phyloP scores from a whole-genome alignment of 2,329 filamentous ascomycete genomes.

The Hortaea sp. region DNA sequence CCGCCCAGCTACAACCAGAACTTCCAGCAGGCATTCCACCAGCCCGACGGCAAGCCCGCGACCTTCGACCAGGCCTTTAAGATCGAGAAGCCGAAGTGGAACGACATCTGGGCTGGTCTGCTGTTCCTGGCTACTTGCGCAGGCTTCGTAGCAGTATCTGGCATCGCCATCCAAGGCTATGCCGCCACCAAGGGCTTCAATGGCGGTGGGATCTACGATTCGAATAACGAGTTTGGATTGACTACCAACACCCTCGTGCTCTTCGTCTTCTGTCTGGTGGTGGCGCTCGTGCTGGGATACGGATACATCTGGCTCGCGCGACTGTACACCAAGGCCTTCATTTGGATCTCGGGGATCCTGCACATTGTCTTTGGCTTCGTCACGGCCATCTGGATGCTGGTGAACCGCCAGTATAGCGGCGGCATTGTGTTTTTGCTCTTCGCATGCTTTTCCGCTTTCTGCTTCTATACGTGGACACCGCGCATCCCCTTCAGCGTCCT shows the following conservation, averaged over 20 bases:
- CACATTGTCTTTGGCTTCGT: constrained; percentile 79
- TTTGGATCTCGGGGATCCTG: constrained; percentile 64
- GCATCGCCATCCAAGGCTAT: constrained; percentile 66
- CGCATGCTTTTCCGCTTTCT: constrained; percentile 66
- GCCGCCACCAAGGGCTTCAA: constrained; percentile 51
- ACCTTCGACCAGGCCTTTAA: constrained; percentile 74
- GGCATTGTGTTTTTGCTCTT: constrained; percentile 84
- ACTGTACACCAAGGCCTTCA: constrained; percentile 54
- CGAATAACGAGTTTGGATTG: constrained; percentile 56
- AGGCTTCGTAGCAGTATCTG: constrained; percentile 70
- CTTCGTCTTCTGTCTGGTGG: constrained; percentile 65
- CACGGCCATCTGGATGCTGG: constrained; percentile 79
- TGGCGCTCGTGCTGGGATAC: constrained; percentile 66
- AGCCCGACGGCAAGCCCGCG: constrained; percentile 28
- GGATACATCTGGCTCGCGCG: constrained; percentile 55
- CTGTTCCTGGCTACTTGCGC: constrained; percentile 61
- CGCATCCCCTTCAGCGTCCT: constrained; percentile 84
- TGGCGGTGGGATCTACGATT: constrained; percentile 64
- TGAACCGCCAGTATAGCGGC: constrained; percentile 64
- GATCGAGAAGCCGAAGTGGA: constrained; percentile 73
- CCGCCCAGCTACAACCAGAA: constrained; percentile 32
- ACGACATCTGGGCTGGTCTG: constrained; percentile 78
- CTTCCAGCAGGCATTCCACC: constrained; percentile 16
- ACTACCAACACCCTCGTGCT: constrained; percentile 78
- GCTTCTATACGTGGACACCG: constrained; percentile 80